Conservation (phyloP, 1,284 basidiomycete genomes). For the Schizophyllum amplum region DNA sequence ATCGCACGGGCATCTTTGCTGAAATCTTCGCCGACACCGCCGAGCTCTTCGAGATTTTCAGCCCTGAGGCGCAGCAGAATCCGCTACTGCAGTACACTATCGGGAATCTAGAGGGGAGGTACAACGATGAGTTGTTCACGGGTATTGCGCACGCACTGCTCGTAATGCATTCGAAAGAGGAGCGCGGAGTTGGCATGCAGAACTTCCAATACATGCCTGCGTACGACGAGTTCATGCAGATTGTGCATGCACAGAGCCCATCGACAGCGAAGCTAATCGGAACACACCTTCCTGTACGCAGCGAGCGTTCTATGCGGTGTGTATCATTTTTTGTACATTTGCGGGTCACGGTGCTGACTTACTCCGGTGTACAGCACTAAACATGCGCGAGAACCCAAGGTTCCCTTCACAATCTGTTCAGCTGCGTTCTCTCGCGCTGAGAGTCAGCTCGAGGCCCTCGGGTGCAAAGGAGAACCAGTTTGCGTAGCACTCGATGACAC, state of each 20-base stretch:
- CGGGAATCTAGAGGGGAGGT: constrained; percentile 19
- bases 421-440: constrained; percentile 13
- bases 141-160: constrained; percentile 25
- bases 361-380: neutral
- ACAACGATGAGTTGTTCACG: constrained; percentile 19
- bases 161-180: constrained; percentile 15
- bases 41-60: neutral
- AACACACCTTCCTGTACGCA: constrained; percentile 19
- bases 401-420: constrained; percentile 16
- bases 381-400: constrained; percentile 9
- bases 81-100: constrained; percentile 15
- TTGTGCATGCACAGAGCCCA: constrained; percentile 20
- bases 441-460: constrained; percentile 8
- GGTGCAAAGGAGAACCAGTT: constrained; percentile 17
- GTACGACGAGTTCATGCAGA: constrained; percentile 21
- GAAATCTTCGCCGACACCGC: neutral
- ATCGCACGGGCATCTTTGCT: neutral
- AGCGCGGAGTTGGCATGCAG: constrained; percentile 26
- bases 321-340: constrained; percentile 14
- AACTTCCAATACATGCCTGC: constrained; percentile 27
- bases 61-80: neutral
- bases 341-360: neutral
- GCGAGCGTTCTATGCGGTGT: too few relatives aligned
- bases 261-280: constrained; percentile 17
- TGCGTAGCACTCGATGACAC: constrained; percentile 23